These are phyloP conservation scores for Lasiodiplodia hormozganensis DNA, from an alignment of 2,329 filamentous ascomycete genomes.

Conservation along the genomic window DNA sequence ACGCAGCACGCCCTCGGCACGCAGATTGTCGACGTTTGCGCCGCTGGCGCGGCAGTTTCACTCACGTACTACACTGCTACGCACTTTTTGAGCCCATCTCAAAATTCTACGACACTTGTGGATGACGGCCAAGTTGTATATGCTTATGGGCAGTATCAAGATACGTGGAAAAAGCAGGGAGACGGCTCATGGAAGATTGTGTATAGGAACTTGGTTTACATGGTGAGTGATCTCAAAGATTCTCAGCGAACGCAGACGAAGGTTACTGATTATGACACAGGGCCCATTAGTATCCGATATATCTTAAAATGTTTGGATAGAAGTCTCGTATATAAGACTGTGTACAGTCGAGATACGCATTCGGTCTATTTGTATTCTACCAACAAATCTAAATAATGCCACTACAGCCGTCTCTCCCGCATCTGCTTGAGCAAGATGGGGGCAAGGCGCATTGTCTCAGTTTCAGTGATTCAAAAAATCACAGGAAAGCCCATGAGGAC, in stretches of 20 bases:
- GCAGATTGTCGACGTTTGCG: not conserved
- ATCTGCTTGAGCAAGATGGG: not conserved
- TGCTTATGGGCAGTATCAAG: slow-evolving; percentile 21
- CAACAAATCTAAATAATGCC: too few relatives aligned
- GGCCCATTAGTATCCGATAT: not conserved
- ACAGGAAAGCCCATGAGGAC: not conserved
- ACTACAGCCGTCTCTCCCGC: too few relatives aligned
- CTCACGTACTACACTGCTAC: slow-evolving; percentile 23
- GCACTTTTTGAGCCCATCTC: slow-evolving; percentile 6
- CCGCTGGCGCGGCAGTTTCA: not conserved
- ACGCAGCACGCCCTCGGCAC: slow-evolving; percentile 18
- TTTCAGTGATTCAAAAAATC: not conserved
- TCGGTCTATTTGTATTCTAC: too few relatives aligned
- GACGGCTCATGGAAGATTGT: slow-evolving; percentile 9
- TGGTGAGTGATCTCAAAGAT: slow-evolving; percentile 5
- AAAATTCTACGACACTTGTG: not conserved
- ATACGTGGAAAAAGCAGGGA: slow-evolving; percentile 4
- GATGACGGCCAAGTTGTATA: not conserved
- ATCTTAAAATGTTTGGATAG: not conserved
- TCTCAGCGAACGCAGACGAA: not conserved
- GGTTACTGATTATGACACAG: not conserved
- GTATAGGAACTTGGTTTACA: slow-evolving; percentile 19
- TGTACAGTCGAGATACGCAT: too few relatives aligned
- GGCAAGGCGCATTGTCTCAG: too few relatives aligned
- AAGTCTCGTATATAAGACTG: too few relatives aligned